A percentile compares a stretch with the other conserved stretches of the same genome.
Evolutionary conservation across 73 alveolate species (phyloP).

Genomic region (Paramecium sonneborni): DNA sequence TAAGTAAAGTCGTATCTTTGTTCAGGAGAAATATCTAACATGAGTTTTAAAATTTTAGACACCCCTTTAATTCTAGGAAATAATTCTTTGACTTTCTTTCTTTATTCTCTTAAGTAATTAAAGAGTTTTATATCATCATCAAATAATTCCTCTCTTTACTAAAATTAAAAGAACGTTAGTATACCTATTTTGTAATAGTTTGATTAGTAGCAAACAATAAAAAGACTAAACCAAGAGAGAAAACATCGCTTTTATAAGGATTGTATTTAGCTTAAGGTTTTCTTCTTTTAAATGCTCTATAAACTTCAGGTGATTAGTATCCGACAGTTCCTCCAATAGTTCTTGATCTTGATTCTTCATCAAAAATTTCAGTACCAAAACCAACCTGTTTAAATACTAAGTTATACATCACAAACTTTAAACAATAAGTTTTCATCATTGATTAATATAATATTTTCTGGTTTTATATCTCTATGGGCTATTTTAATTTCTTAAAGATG

Average conservation of each 20-base stretch:
- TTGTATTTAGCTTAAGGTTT: slow-evolving; percentile 24
- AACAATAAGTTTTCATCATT: slow-evolving; percentile 4
- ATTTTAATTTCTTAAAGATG: slow-evolving; percentile 7
- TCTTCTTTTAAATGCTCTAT: neutral
- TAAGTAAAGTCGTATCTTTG: neutral
- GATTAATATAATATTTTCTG: slow-evolving; percentile 25
- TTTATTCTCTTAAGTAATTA: neutral
- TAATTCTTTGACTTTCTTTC: neutral
- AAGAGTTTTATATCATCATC: neutral
- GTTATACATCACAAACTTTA: slow-evolving; percentile 25
- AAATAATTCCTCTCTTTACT: slow-evolving; percentile 17
- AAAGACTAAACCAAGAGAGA: slow-evolving; percentile 41
- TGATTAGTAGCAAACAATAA: neutral
- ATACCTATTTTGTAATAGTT: neutral
- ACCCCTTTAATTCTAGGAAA: neutral
- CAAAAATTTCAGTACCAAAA: neutral
- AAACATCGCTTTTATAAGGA: slow-evolving; percentile 36
- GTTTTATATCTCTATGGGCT: slow-evolving; percentile 51
- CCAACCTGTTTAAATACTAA: neutral
- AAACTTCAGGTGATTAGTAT: slow-evolving; percentile 42
- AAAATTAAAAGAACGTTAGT: neutral
- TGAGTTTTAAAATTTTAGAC: neutral
- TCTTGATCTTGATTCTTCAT: neutral
- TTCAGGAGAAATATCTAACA: neutral
- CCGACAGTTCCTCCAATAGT: slow-evolving; percentile 41